Percentiles rank a stretch among this genome's conserved stretches.
phyloP scores from a whole-genome alignment of 208 protist genomes.

The Leptomonas seymouri region DNA sequence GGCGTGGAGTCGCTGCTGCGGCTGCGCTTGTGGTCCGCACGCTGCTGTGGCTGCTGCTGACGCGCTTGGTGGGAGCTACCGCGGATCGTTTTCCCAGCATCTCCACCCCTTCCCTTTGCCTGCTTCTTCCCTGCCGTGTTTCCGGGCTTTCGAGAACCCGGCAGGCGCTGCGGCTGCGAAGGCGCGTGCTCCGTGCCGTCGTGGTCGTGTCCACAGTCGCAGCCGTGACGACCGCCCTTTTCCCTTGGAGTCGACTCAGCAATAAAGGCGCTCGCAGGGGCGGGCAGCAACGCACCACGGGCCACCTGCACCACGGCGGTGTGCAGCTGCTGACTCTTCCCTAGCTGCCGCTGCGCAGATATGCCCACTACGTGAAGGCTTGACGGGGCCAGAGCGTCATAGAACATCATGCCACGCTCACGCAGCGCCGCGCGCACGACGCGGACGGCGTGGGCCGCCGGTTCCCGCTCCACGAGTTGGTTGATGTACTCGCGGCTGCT shows the following conservation, averaged over 20 bases:
- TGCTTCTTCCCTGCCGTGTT: slow-evolving; percentile 1
- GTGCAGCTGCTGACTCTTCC: slow-evolving; percentile 55
- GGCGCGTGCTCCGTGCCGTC: slow-evolving; percentile 3
- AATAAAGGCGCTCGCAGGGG: slow-evolving; percentile 29
- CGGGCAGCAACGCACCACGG: slow-evolving; percentile 66
- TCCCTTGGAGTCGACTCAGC: background rate
- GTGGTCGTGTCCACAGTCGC: background rate
- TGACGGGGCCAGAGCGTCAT: slow-evolving; percentile 68
- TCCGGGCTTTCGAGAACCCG: background rate
- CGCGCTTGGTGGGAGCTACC: background rate
- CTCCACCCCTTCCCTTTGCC: background rate
- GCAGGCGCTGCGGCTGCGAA: no score
- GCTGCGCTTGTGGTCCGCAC: slow-evolving; percentile 12
- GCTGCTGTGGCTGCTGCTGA: background rate
- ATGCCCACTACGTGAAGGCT: slow-evolving; percentile 59
- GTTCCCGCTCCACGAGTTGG: slow-evolving; percentile 80
- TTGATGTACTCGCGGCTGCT: slow-evolving; percentile 62
- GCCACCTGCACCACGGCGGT: slow-evolving; percentile 64
- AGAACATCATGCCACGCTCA: slow-evolving; percentile 89
- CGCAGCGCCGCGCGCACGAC: slow-evolving; percentile 61
- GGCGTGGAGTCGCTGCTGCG: slow-evolving; percentile 23
- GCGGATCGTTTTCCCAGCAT: background rate
- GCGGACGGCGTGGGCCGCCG: slow-evolving; percentile 73
- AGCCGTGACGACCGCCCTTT: background rate
- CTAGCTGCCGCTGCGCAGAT: slow-evolving; percentile 29